Conservation (phyloP, 306 rosid species). For the Ammopiptanthus mongolicus region DNA sequence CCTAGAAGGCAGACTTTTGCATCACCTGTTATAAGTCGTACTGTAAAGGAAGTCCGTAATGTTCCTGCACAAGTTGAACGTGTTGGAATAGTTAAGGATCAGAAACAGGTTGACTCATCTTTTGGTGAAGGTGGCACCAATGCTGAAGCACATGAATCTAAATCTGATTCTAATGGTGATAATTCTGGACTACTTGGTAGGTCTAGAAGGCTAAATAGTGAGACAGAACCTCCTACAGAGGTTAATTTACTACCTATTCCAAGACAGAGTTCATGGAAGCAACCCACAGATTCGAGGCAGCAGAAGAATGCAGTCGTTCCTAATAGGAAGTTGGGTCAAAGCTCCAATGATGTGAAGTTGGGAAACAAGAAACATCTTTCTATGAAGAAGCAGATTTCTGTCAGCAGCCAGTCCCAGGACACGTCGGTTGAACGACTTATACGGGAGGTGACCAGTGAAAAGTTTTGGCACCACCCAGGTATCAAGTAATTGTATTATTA, state of each 20-base stretch:
- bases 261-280: slow-evolving; percentile 92
- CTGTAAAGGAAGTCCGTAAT: slow-evolving; percentile 67
- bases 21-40: slow-evolving; percentile 57
- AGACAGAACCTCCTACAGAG: slow-evolving; percentile 56
- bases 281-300: slow-evolving; percentile 62
- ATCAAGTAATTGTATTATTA: slow-evolving; percentile 18
- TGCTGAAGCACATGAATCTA: slow-evolving; percentile 52
- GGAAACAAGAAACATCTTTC: slow-evolving; percentile 70
- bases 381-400: slow-evolving; percentile 69
- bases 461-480: slow-evolving; percentile 99
- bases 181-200: slow-evolving; percentile 46
- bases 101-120: slow-evolving; percentile 50
- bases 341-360: slow-evolving; percentile 54
- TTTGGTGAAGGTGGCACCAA: slow-evolving; percentile 52
- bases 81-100: slow-evolving; percentile 57
- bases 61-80: slow-evolving; percentile 56
- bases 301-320: slow-evolving; percentile 49
- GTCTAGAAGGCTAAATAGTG: slow-evolving; percentile 61
- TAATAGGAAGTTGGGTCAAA: slow-evolving; percentile 74
- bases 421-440: slow-evolving; percentile 94
- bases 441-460: slow-evolving; percentile 94
- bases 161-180: slow-evolving; percentile 70
- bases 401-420: slow-evolving; percentile 60
- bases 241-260: slow-evolving; percentile 60
- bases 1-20: slow-evolving; percentile 80